Evolutionary conservation across 2,329 filamentous ascomycete genomes (phyloP), one percentile per base, ranked within the genome.

Genomic region (Fusarium verrucosum): DNA sequence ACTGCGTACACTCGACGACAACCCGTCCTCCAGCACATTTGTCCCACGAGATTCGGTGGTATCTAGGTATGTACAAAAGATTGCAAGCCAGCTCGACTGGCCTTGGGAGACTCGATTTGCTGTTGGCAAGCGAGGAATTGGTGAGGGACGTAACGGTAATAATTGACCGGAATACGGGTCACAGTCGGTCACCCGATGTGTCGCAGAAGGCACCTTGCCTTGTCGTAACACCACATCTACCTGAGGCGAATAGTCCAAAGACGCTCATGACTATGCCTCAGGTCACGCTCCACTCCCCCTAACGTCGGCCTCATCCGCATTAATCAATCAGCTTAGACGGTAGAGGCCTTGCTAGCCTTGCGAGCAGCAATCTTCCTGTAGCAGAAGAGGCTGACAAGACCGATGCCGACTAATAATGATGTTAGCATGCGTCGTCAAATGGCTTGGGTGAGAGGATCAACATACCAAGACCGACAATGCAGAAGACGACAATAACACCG

Each of bases 401-500:
- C 73, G 52, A 74, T 49, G 45, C 65, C 77, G 46, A 81, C 78
- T 77, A 45, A 11, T 9, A 25, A 26, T 7, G 23, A 2, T 35
- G 38, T 73, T 57, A 73, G 70, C 43, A 62, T 25, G n/a, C 17
- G 14, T 50, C 11, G 17, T 8, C 13, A 17, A n/a, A 14, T 16
- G 17, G 10, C 16, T 20, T 36, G n/a, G 20, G 22, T n/a, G 22
- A n/a, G 9, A 46, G 28, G 28, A 16, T 20, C 20, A n/a, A 50
- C 76, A 42, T 76, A 79, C 77, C 77, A 46, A 79, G 49, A 57
- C 75, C 76, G 64, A 81, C 74, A 50, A 81, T 81, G 71, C 73
- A 76, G 69, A 81, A 80, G 66, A 81, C 79, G 49, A 79, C 74
- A 59, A 81, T 73, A 65, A 79, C 77, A 70, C 79, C 79, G 47